Evolutionary conservation across 352 stramenopile species (phyloP), one percentile per base, ranked within the genome.

Genomic region (Aphanomyces euteiches): DNA sequence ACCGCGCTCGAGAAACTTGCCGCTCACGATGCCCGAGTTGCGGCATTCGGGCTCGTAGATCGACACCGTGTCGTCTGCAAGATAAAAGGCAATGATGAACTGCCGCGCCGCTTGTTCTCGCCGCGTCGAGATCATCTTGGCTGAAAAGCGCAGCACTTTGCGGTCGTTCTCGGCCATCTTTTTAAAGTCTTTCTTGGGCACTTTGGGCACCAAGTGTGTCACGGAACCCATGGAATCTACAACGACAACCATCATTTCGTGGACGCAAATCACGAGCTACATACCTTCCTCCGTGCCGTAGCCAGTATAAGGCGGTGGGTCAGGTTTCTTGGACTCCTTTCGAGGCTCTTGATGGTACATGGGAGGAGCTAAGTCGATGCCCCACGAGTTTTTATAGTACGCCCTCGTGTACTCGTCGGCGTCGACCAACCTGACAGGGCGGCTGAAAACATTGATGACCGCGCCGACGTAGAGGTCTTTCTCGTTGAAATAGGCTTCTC

Each of bases 1-100:
- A 3, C 86, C 83, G 17, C 87, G 84, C 66, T 95, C 87, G 41
- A 95, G 82, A 74, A 94, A 95, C 63, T 93, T 92, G 73, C 85
- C 87, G 50, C 85, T 85, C n/a, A 90, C 78, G 56, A 92, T 76
- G 47, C 87, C 87, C 39, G 83, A 90, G 75, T 94, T 95, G 72
- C 82, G 83, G 63, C 82, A 66, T 66, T 91, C 81, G 0, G 82
- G 84, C 67, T 95, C 88, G 63, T 90, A 92, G 73, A 95, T 89
- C 21, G 77, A 70, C 21, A 81, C 48, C 3, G 85, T 95, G 75
- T 92, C 85, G 67, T 95, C 86, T 45, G 80, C 85, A 56, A 94
- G 78, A 75, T 90, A 92, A 60, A 89, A 93, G 21, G 85, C 86
- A 73, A 94, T 78, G 64, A 95, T 83, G 66, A 94, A 91, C 67